Evolutionary conservation across 2,329 filamentous ascomycete genomes (phyloP).

Genomic region (Fusarium pseudograminearum): DNA sequence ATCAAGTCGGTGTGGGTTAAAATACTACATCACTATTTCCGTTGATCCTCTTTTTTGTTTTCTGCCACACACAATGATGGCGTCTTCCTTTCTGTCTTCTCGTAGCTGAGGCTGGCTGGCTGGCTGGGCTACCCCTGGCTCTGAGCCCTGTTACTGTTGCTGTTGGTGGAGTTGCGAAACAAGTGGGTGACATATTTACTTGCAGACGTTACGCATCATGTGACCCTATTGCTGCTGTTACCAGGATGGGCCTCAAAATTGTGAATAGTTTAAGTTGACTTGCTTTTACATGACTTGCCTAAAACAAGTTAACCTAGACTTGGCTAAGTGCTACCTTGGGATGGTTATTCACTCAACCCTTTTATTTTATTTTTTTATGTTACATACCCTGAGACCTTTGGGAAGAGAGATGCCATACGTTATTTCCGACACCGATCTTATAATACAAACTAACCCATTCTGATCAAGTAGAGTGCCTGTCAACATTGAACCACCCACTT

Average conservation of each 20-base stretch:
- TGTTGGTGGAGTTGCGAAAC: conserved; percentile 34
- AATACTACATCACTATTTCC: not conserved
- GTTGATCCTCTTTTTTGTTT: not conserved
- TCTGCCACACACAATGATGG: not conserved
- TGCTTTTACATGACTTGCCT: not conserved
- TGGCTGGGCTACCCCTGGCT: conserved; percentile 13
- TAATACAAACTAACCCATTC: not conserved
- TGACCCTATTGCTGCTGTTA: conserved; percentile 23
- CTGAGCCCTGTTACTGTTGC: conserved; percentile 11
- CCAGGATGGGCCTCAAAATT: conserved; percentile 9
- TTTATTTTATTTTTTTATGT: not conserved
- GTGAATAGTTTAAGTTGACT: conserved; percentile 5
- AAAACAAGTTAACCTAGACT: not conserved
- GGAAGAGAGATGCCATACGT: not conserved
- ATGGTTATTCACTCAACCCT: not conserved
- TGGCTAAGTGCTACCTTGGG: not conserved
- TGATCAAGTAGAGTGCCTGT: not conserved
- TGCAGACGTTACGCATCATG: conserved; percentile 45
- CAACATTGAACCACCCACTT: no score
- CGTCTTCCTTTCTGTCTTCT: conserved; percentile 1
- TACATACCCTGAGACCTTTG: not conserved
- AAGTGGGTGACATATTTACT: conserved; percentile 38
- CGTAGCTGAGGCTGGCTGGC: not conserved
- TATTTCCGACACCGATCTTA: not conserved
- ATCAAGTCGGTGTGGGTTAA: conserved; percentile 25